Percentiles rank a stretch among this genome's conserved stretches.
These are phyloP conservation scores for Globisporangium paddicum DNA, from an alignment of 352 stramenopile genomes.

Conservation along the genomic window DNA sequence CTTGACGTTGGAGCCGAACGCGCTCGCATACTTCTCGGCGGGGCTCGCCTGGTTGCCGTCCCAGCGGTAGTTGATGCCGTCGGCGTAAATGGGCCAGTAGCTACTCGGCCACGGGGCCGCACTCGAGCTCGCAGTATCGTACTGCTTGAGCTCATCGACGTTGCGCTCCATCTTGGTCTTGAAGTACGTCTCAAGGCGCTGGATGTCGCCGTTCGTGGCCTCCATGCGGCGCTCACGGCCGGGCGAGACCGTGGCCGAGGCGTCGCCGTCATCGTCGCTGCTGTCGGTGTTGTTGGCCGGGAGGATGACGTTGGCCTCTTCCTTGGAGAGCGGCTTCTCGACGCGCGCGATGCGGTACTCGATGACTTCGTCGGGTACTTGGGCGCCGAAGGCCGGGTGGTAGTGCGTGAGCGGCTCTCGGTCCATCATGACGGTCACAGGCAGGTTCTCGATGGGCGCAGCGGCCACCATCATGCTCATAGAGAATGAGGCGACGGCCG, in stretches of 20 bases:
- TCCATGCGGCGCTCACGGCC: not conserved
- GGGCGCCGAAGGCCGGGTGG: conserved; percentile 4
- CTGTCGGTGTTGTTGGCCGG: not conserved
- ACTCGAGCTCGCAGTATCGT: conserved; percentile 14
- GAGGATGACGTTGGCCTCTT: not conserved
- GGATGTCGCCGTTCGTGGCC: conserved; percentile 2
- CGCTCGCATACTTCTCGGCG: conserved; percentile 37
- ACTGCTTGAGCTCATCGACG: conserved; percentile 11
- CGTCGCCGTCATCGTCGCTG: not conserved
- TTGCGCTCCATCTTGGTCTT: not conserved
- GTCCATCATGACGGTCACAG: conserved; percentile 4
- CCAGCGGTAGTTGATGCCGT: conserved; percentile 17
- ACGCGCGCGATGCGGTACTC: conserved; percentile 5
- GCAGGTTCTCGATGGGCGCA: not conserved
- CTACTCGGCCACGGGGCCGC: conserved; percentile 28
- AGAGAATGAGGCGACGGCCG: not conserved
- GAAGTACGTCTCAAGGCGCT: conserved; percentile 6
- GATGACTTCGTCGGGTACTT: not conserved
- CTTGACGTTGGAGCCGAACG: conserved; percentile 28
- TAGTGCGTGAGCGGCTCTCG: conserved; percentile 1
- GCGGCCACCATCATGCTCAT: not conserved
- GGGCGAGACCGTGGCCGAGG: not conserved
- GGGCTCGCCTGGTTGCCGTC: conserved; percentile 20
- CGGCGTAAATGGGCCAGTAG: conserved; percentile 13
- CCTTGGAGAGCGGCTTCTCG: not conserved